Conservation (phyloP, 495 filamentous ascomycete species). For the Entonaema liquescens region DNA sequence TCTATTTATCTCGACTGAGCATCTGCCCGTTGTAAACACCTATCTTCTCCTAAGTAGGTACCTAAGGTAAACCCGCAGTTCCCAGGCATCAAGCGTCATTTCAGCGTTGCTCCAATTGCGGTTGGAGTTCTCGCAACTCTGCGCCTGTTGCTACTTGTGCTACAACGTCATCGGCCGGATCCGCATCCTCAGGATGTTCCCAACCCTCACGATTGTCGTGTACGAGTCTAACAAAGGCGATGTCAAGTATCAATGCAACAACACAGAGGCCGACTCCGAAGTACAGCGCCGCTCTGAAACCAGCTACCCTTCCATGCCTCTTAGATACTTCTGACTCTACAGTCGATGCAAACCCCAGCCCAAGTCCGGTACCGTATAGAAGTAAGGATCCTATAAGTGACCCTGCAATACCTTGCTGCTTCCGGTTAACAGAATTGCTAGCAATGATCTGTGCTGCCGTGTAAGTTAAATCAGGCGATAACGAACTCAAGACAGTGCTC, state of each 20-base stretch:
- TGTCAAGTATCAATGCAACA: background rate
- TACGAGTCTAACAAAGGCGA: background rate
- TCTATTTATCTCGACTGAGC: too few species aligned
- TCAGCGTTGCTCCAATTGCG: background rate
- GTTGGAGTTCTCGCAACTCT: background rate
- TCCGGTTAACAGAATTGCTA: background rate
- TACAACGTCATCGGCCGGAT: background rate
- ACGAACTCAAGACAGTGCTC: background rate
- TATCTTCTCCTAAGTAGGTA: too few species aligned
- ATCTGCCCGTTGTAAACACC: too few species aligned
- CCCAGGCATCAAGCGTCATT: background rate
- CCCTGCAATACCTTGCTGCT: background rate
- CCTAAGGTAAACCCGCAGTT: background rate
- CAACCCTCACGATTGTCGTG: background rate
- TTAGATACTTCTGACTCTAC: background rate
- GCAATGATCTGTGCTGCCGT: background rate
- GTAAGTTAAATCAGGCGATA: background rate
- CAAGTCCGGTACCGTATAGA: background rate
- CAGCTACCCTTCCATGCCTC: background rate
- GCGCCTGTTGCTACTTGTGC: background rate
- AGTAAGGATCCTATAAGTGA: background rate
- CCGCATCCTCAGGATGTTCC: background rate
- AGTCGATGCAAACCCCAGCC: background rate
- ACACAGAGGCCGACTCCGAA: background rate
- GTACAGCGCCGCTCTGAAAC: background rate